These are phyloP conservation scores for Effrenium voratum DNA, from an alignment of 73 alveolate genomes.

Conservation along the genomic window DNA sequence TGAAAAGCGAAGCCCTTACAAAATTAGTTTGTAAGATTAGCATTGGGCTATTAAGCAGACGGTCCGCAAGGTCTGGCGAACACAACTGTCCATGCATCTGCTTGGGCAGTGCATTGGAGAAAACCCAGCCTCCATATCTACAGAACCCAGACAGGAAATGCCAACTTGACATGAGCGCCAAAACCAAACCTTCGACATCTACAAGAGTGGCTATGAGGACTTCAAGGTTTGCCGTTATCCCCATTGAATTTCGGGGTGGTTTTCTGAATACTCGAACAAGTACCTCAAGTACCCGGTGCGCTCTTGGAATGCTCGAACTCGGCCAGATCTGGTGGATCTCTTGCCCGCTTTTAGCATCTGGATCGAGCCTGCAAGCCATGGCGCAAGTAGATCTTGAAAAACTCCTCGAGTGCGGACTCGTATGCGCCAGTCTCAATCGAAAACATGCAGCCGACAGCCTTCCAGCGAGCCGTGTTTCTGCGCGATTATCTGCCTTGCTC, in stretches of 20 bases:
- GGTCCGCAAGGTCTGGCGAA: too few species aligned
- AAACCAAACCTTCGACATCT: too few species aligned
- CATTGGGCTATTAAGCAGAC: too few species aligned
- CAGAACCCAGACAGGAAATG: too few species aligned
- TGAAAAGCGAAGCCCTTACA: too few species aligned
- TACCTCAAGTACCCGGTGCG: background rate
- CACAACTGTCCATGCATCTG: too few species aligned
- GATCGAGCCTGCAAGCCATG: constrained; percentile 59
- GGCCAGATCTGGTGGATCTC: background rate
- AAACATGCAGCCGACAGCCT: background rate
- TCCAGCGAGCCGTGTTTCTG: background rate
- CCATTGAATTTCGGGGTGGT: background rate
- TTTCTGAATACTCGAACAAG: background rate
- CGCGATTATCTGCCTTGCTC: background rate
- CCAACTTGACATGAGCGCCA: too few species aligned
- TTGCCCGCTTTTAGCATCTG: background rate
- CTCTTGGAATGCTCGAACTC: background rate
- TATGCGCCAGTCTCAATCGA: background rate
- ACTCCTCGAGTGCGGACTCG: background rate
- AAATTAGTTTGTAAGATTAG: too few species aligned
- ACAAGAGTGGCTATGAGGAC: too few species aligned
- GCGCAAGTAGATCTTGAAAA: constrained; percentile 55
- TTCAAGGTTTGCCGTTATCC: too few species aligned
- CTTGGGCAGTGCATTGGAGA: too few species aligned
- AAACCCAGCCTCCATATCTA: too few species aligned